Conservation (phyloP, 805 yeast genomes). For the Myxozyma mucilagina region DNA sequence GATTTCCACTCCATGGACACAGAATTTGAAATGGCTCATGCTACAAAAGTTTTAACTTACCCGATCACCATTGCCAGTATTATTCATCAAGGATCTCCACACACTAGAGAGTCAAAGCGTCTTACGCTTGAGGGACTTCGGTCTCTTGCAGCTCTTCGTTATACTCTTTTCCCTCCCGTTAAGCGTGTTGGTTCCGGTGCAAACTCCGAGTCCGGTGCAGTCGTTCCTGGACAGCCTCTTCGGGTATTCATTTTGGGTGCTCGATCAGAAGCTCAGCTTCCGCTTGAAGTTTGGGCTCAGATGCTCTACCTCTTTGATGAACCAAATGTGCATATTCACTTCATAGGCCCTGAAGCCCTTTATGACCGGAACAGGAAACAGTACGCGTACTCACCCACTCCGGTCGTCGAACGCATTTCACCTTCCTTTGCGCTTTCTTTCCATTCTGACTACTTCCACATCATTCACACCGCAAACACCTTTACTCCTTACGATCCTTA, state of each 20-base stretch:
- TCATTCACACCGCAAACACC: slow-evolving; percentile 86
- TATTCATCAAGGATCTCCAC: slow-evolving; percentile 83
- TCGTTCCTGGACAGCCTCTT: slow-evolving; percentile 81
- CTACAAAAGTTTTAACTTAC: slow-evolving; percentile 89
- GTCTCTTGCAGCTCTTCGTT: slow-evolving; percentile 87
- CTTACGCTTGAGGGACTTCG: slow-evolving; percentile 89
- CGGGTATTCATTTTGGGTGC: slow-evolving; percentile 89
- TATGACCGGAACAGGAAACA: slow-evolving; percentile 70
- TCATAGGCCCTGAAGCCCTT: slow-evolving; percentile 90
- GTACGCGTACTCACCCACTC: slow-evolving; percentile 48
- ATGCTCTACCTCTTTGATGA: slow-evolving; percentile 81
- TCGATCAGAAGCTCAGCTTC: slow-evolving; percentile 88
- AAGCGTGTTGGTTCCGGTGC: slow-evolving; percentile 17
- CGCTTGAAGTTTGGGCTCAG: slow-evolving; percentile 95
- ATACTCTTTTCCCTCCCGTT: slow-evolving; percentile 77
- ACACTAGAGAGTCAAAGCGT: slow-evolving; percentile 72
- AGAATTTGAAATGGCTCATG: slow-evolving; percentile 92
- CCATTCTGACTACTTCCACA: slow-evolving; percentile 91
- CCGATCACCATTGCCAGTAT: slow-evolving; percentile 87
- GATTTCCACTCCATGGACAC: slow-evolving; percentile 95
- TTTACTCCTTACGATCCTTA: slow-evolving; percentile 98
- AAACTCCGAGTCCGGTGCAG: slow-evolving; percentile 42
- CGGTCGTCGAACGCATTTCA: slow-evolving; percentile 63
- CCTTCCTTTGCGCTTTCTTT: slow-evolving; percentile 65
- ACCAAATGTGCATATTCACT: slow-evolving; percentile 79